These are phyloP conservation scores for Euclidium syriacum DNA, from an alignment of 345 rosid species.

Conservation along the genomic window DNA sequence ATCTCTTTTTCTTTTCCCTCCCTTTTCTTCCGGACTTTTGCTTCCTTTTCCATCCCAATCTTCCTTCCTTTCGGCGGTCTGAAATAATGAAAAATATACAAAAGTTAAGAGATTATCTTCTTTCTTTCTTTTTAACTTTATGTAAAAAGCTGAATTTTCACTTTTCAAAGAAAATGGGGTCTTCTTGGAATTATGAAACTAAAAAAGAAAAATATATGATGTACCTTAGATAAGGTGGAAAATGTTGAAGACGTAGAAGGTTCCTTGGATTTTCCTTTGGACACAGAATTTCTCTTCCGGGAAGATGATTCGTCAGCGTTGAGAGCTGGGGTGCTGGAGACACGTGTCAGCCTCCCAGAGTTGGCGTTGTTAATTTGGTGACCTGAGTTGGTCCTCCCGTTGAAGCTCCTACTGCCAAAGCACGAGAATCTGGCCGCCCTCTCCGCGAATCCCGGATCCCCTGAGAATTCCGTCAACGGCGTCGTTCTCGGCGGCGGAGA, in stretches of 20 bases:
- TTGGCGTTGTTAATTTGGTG: conserved; percentile 15
- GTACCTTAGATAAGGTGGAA: conserved; percentile 36
- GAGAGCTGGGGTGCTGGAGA: conserved; percentile 72
- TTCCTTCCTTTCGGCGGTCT: conserved; percentile 36
- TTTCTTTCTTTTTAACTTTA: too few species aligned
- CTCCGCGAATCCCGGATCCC: conserved; percentile 82
- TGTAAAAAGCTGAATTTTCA: background rate
- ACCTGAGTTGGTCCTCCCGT: conserved; percentile 38
- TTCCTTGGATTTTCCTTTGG: conserved; percentile 45
- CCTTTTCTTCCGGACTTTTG: conserved; percentile 31
- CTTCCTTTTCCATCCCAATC: conserved; percentile 29
- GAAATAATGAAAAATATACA: background rate
- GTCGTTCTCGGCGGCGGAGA: conserved; percentile 40
- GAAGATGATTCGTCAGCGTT: conserved; percentile 35
- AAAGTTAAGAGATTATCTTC: too few species aligned
- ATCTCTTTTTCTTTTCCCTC: conserved; percentile 25
- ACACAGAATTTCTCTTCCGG: conserved; percentile 50
- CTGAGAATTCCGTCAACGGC: conserved; percentile 54
- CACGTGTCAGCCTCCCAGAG: conserved; percentile 49
- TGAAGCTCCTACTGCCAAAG: conserved; percentile 73
- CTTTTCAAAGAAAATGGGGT: background rate
- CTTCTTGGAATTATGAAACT: background rate
- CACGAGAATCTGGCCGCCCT: conserved; percentile 73
- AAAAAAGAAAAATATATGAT: background rate
- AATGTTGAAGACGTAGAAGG: conserved; percentile 18